A percentile compares a stretch with the other conserved stretches of the same genome.
These are phyloP conservation scores for Scheffersomyces cryptocercus DNA, from an alignment of 1,139 yeast species.

Conservation along the genomic window DNA sequence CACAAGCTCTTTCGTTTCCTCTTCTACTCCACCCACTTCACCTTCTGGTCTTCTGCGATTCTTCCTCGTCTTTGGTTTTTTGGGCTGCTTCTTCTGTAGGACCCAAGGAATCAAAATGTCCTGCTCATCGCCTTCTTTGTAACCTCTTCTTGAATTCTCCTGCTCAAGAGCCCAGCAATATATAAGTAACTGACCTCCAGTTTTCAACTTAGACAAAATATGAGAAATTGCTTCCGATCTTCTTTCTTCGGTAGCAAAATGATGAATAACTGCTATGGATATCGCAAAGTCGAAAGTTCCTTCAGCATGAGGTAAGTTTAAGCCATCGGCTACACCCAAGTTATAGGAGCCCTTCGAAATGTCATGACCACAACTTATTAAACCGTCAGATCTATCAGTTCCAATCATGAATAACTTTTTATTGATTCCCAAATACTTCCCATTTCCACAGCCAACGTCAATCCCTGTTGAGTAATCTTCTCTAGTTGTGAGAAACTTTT, in stretches of 20 bases:
- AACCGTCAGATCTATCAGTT: constrained; percentile 79
- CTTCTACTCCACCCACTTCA: constrained; percentile 5
- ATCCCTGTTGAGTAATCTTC: constrained; percentile 44
- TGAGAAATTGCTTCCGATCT: constrained; percentile 72
- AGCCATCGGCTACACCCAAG: constrained; percentile 74
- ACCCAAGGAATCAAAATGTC: constrained; percentile 98
- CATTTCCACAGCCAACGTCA: constrained; percentile 96
- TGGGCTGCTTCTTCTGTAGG: constrained; percentile 45
- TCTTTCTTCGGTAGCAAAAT: constrained; percentile 82
- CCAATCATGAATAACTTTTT: constrained; percentile 70
- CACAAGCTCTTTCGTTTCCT: not conserved
- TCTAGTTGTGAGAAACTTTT: constrained; percentile 53
- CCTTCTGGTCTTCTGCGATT: constrained; percentile 14
- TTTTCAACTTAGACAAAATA: constrained; percentile 58
- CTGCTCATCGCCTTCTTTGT: constrained; percentile 86
- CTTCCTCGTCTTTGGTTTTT: constrained; percentile 14
- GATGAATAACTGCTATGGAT: constrained; percentile 94
- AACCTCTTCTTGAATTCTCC: constrained; percentile 80
- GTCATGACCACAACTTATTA: constrained; percentile 67
- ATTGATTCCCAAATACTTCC: constrained; percentile 81
- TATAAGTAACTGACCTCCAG: constrained; percentile 69
- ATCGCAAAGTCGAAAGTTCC: constrained; percentile 82
- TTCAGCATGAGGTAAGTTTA: constrained; percentile 64
- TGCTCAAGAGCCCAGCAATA: constrained; percentile 98
- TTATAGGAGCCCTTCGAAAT: constrained; percentile 35